Conservation (phyloP, 257 asterid species). For the Capsicum chinense region DNA sequence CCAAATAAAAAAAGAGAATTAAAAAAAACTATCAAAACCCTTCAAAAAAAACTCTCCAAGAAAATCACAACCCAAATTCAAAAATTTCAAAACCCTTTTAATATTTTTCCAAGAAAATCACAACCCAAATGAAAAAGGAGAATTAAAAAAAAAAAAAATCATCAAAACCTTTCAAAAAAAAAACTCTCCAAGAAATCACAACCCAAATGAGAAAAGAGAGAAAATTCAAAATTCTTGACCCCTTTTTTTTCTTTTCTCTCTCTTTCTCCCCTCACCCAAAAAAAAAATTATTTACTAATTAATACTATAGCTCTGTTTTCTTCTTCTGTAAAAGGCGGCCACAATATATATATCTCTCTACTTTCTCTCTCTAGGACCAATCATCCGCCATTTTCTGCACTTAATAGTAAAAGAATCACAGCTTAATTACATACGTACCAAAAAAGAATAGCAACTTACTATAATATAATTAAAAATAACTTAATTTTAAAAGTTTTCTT, state of each 20-base stretch:
- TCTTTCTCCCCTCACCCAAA: background rate
- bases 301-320: background rate
- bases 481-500: no score
- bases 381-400: background rate
- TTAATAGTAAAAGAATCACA: no score
- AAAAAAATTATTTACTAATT: background rate
- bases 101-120: background rate
- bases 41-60: no score
- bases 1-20: background rate
- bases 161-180: no score
- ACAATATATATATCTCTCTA: background rate
- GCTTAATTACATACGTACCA: no score
- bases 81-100: background rate
- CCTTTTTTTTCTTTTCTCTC: background rate
- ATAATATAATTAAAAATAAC: no score
- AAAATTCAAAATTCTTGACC: background rate
- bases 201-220: background rate
- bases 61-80: background rate
- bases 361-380: slow-evolving; percentile 26
- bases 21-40: background rate
- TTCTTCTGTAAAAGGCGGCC: slow-evolving; percentile 8
- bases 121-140: background rate
- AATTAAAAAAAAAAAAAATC: no score
- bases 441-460: no score
- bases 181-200: background rate